These are phyloP conservation scores for Aspergillus persii DNA, from an alignment of 2,329 filamentous ascomycete genomes.

Conservation along the genomic window DNA sequence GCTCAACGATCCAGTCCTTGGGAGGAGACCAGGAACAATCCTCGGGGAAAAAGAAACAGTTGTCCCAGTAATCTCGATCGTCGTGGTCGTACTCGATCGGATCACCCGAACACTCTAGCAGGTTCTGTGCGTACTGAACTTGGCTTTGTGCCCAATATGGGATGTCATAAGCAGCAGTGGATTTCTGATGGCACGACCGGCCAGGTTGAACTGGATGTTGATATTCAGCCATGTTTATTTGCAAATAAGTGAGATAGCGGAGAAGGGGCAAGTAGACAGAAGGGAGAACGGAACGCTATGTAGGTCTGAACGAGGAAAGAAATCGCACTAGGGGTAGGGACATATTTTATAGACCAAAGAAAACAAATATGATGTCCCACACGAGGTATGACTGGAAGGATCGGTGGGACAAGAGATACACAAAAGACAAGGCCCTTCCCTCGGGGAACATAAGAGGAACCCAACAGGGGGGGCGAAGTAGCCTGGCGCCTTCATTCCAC, in stretches of 20 bases:
- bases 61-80: slow-evolving; percentile 43
- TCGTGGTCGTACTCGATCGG: slow-evolving; percentile 45
- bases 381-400: background rate
- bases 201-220: slow-evolving; percentile 20
- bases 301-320: background rate
- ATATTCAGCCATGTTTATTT: slow-evolving; percentile 22
- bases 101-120: slow-evolving; percentile 39
- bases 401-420: slow-evolving; percentile 16
- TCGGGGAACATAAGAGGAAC: background rate
- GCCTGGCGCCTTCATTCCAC: slow-evolving; percentile 5
- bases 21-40: slow-evolving; percentile 42
- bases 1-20: slow-evolving; percentile 29
- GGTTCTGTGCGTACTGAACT: slow-evolving; percentile 39
- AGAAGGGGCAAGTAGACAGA: background rate
- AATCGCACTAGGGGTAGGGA: background rate
- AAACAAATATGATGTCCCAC: background rate
- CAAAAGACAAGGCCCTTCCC: slow-evolving; percentile 6
- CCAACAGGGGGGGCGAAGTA: background rate
- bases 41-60: slow-evolving; percentile 45
- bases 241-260: background rate
- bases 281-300: background rate
- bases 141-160: slow-evolving; percentile 38
- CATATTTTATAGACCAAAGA: background rate
- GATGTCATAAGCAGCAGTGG: slow-evolving; percentile 13
- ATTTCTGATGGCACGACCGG: slow-evolving; percentile 10